Evolutionary conservation across 768 basidiomycete species (phyloP), one percentile per base, ranked within the genome.

Genomic region (Russula brevipes): DNA sequence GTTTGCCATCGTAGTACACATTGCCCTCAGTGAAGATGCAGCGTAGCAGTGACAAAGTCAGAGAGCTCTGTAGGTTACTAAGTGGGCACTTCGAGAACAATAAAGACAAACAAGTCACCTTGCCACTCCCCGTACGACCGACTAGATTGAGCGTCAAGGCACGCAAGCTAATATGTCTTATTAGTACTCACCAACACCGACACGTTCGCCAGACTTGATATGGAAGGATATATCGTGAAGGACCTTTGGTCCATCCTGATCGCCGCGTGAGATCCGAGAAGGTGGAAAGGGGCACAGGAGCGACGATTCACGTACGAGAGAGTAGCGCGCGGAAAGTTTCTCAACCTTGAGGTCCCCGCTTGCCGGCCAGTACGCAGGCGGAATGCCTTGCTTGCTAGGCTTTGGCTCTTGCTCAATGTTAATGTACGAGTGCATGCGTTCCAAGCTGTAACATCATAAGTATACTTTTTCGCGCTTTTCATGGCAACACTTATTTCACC

Each of bases 301-400:
- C 79, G 9, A 77, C 75, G 64, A 83, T 33, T 30, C 49, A 46
- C 72, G 31, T 63, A 76, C 76, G 3, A 58, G 44, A 30, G 78
- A 79, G 64, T 82, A 83, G 46, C 75, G 72, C 0, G 85, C 85
- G 12, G 76, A 79, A 4, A 86, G 72, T 38, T 80, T 76, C 63
- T 85, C 79, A 1, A 84, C 79, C 4, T 72, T 68, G n/a, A 86
- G 73, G 12, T 77, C 73, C 1, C 85, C 85, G 35, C 80, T 81
- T 1, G 84, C 76, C 4, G 85, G 85, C 85, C 85, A 87, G 60
- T 84, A 81, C 0, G 85, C 85, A 5, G 85, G 84, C 4, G 85
- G 85, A n/a, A 77, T 70, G 3, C 79, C 79, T 6, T 73, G 64
- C 33, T 72, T 64, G 0, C 75, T 75, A 0, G 78, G 65, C 57